These are phyloP conservation scores for Larix kaempferi DNA, from an alignment of 75 land plant species.

Conservation along the genomic window DNA sequence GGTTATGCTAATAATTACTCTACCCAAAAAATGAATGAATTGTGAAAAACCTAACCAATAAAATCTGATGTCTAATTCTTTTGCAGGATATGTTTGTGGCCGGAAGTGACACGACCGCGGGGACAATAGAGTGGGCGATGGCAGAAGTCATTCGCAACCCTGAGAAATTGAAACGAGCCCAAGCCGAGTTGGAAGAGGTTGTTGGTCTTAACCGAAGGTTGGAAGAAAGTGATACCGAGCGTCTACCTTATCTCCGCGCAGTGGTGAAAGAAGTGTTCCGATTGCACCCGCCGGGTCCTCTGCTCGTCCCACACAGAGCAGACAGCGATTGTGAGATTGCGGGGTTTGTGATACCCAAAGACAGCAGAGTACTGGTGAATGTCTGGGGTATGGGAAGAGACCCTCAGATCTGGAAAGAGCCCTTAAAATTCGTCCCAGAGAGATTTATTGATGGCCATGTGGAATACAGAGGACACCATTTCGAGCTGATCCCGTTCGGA, in stretches of 20 bases:
- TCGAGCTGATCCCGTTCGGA: slow-evolving; percentile 12
- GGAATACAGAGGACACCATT: not conserved
- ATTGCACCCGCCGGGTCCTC: slow-evolving; percentile 50
- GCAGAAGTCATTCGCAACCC: slow-evolving; percentile 23
- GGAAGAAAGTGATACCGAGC: slow-evolving; percentile 35
- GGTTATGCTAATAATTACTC: too few relatives aligned
- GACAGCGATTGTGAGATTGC: slow-evolving; percentile 29
- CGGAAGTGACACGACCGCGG: slow-evolving; percentile 22
- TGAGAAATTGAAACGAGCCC: not conserved
- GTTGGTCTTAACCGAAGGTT: slow-evolving; percentile 32
- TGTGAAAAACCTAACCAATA: not conserved
- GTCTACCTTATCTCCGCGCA: slow-evolving; percentile 40
- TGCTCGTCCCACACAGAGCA: slow-evolving; percentile 66
- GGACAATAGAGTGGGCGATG: slow-evolving; percentile 30
- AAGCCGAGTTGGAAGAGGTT: slow-evolving; percentile 5
- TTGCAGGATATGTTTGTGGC: slow-evolving; percentile 23
- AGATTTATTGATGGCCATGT: slow-evolving; percentile 33
- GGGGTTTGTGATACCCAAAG: slow-evolving; percentile 54
- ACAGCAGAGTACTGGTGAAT: slow-evolving; percentile 54
- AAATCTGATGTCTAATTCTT: not conserved
- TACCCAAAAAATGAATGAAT: too few relatives aligned
- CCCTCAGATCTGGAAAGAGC: slow-evolving; percentile 22
- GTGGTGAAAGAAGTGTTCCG: slow-evolving; percentile 50
- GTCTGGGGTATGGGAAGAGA: slow-evolving; percentile 71
- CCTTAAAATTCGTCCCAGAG: slow-evolving; percentile 46